Evolutionary conservation across 1,284 basidiomycete species (phyloP), one percentile per base, ranked within the genome.

Genomic region (Taiwanofungus camphoratus): DNA sequence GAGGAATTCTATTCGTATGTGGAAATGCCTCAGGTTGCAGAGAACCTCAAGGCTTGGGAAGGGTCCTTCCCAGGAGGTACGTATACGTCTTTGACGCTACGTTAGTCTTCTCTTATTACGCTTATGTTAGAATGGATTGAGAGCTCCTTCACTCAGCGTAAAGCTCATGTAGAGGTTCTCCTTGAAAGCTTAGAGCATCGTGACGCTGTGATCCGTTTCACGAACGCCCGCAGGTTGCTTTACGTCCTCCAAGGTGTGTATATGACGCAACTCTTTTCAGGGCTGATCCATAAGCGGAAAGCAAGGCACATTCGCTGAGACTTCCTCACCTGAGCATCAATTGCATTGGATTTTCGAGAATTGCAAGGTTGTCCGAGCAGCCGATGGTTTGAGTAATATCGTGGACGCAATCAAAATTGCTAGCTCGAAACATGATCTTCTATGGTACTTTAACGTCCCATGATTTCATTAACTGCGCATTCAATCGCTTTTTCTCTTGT

Each of bases 1-100:
- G 90, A 98, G 52, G 96, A 99, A 66, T 98, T 99, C 68, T 99
- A 96, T 67, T 92, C 92, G 20, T 99, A 97, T 67, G 85, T 95
- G 45, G 95, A 99, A 68, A 92, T 93, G 73, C 82, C 87, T 1
- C 88, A 93, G 61, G 82, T 94, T 12, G 79, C 82, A 3, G 90
- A 94, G 71, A 93, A 93, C 61, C 69, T 90, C 49, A 84, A 82
- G 55, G 84, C 87, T 34, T 98, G 92, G 86, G 79, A 87, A 56
- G 85, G 86, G 33, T 88, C 83, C 32, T 92, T 89, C 59, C 65
- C 73, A 27, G 79, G 79, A 63, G 84, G 89, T 85, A 56, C 52
- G 74, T 66, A 38, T 38, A 21, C 29, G n/a, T n/a, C n/a, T 33
- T 41, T 39, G 46, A n/a, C 49, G 46, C 36, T 49, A 50, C 49